These are phyloP conservation scores for Massarina eburnea DNA, from an alignment of 2,329 filamentous ascomycete genomes.

Conservation along the genomic window DNA sequence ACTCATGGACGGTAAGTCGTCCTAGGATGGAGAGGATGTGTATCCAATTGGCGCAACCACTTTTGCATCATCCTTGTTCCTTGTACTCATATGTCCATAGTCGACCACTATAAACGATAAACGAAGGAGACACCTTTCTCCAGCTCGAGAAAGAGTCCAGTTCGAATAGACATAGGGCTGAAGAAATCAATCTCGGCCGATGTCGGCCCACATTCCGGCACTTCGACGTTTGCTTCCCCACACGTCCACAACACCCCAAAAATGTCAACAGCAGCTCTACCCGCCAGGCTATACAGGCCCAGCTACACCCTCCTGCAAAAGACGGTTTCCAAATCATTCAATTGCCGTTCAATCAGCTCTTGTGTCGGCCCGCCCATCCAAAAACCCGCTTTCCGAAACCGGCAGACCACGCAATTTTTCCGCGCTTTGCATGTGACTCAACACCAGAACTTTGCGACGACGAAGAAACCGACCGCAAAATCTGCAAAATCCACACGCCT, in stretches of 20 bases:
- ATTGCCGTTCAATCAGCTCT: conserved; percentile 11
- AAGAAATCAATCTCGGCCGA: not conserved
- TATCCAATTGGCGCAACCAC: too few relatives aligned
- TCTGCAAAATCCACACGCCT: conserved; percentile 18
- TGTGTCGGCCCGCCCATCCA: conserved; percentile 19
- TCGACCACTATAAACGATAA: too few relatives aligned
- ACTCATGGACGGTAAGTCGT: too few relatives aligned
- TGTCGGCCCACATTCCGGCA: not conserved
- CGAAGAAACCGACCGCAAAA: conserved; percentile 9
- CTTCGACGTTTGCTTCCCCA: not conserved
- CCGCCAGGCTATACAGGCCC: conserved; percentile 5
- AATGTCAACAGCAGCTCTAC: conserved; percentile 17
- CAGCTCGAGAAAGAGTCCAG: not conserved
- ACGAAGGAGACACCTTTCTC: too few relatives aligned
- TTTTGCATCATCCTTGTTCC: too few relatives aligned
- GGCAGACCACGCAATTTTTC: conserved; percentile 35
- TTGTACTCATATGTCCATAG: too few relatives aligned
- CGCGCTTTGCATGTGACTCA: conserved; percentile 11
- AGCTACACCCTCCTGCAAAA: not conserved
- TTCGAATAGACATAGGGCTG: not conserved
- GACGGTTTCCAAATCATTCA: not conserved
- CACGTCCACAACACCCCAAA: conserved; percentile 1
- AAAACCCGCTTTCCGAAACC: conserved; percentile 30
- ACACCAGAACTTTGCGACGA: conserved; percentile 13
- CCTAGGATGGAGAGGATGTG: too few relatives aligned